Evolutionary conservation across 176 grass and related monocot genomes (phyloP).

Genomic region (Elaeis guineensis): DNA sequence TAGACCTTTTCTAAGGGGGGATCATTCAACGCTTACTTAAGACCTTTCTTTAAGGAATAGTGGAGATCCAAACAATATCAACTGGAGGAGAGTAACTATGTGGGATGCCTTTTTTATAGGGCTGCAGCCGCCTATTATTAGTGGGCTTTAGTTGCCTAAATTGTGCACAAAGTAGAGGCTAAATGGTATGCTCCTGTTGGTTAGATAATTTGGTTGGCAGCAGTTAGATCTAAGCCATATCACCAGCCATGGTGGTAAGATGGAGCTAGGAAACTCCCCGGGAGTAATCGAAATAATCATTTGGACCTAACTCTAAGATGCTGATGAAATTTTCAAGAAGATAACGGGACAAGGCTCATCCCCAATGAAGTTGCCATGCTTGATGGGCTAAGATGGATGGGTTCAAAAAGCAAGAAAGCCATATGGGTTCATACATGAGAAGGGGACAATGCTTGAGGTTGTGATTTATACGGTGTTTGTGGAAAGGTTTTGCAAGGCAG

Average conservation of each 20-base stretch:
- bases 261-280: conserved; percentile 4
- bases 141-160: too few relatives aligned
- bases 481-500: conserved; percentile 67
- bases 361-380: conserved; percentile 90
- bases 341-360: conserved; percentile 79
- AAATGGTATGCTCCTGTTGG: too few relatives aligned
- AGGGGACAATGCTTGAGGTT: conserved; percentile 73
- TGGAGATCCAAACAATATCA: too few relatives aligned
- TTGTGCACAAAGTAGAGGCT: too few relatives aligned
- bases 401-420: conserved; percentile 88
- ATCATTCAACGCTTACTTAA: too few relatives aligned
- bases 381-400: conserved; percentile 73
- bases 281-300: background rate
- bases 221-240: too few relatives aligned
- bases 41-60: too few relatives aligned
- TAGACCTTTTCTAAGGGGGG: too few relatives aligned
- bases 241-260: background rate
- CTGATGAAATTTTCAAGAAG: conserved; percentile 69
- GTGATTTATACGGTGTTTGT: conserved; percentile 78
- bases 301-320: conserved; percentile 24
- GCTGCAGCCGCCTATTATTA: too few relatives aligned
- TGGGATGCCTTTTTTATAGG: too few relatives aligned
- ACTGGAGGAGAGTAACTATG: too few relatives aligned
- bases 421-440: conserved; percentile 79
- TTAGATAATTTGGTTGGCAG: too few relatives aligned